Conservation (phyloP, 352 stramenopile species). For the Globisporangium radiosum region DNA sequence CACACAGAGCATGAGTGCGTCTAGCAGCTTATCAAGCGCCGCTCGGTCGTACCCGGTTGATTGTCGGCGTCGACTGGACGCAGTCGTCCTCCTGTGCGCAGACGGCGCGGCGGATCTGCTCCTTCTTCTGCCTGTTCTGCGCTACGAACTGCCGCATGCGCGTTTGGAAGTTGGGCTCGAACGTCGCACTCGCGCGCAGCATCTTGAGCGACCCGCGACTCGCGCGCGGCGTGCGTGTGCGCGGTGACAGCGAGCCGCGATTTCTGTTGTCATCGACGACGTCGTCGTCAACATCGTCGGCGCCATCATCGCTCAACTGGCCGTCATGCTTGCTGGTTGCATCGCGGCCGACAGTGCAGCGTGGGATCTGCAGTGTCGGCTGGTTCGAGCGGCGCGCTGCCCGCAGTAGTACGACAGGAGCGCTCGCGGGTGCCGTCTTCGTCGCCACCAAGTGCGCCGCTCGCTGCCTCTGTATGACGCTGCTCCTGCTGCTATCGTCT, state of each 20-base stretch:
- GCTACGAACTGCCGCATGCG: slow-evolving; percentile 45
- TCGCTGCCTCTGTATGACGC: too few species aligned
- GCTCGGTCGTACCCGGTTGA: slow-evolving; percentile 44
- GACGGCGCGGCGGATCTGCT: slow-evolving; percentile 36
- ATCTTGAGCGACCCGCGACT: slow-evolving; percentile 31
- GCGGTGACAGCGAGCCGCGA: too few species aligned
- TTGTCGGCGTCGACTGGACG: slow-evolving; percentile 28
- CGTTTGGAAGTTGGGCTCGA: slow-evolving; percentile 56
- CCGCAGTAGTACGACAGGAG: background rate
- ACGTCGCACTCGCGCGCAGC: slow-evolving; percentile 35
- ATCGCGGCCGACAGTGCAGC: too few species aligned
- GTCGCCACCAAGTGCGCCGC: too few species aligned
- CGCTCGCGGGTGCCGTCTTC: too few species aligned
- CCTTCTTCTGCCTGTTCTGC: slow-evolving; percentile 33
- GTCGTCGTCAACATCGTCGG: too few species aligned
- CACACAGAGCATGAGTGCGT: background rate
- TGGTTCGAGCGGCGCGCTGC: background rate
- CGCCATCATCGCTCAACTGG: too few species aligned
- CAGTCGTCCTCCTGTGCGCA: slow-evolving; percentile 21
- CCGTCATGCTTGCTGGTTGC: too few species aligned
- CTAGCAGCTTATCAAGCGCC: background rate
- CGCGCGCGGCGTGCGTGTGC: slow-evolving; percentile 2
- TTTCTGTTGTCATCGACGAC: background rate
- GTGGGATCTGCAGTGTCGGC: too few species aligned
- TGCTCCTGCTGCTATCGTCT: background rate